Evolutionary conservation across 2,329 filamentous ascomycete genomes (phyloP), one percentile per base, ranked within the genome.

Genomic region (Curvularia eragrostidis): DNA sequence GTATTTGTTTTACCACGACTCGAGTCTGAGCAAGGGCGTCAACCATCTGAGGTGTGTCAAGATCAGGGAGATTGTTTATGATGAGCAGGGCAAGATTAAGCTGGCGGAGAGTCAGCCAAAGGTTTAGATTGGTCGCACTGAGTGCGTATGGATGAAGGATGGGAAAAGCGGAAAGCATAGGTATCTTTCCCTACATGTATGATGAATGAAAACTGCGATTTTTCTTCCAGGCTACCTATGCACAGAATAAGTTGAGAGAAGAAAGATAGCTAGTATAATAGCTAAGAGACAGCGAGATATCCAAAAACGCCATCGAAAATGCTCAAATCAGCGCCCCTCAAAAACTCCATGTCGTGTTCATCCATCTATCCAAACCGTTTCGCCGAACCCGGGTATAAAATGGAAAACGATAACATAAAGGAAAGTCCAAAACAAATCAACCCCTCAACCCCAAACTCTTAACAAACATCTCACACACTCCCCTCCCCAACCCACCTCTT

Each of bases 1-100:
- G 85, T 93, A 86, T 76, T 73, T 93, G 55, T 93, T 93, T 74
- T 87, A 92, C 73, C 90, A 93, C 71, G 90, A 93, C 77, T 87
- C 87, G 58, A 85, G 86, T 71, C 73, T 91, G 54, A 90, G 87
- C 52, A 81, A 82, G 15, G 89, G 89, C 0, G 85, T 90, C 51
- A 86, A 89, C 69, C 90, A 93, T 73, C 71, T 93, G 76, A 79
- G 90, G 58, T 87, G 84, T 63, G 89, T 92, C 38, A 91, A 92
- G 82, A 85, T 89, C 58, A 84, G 85, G 78, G 90, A 93, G 82
- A 87, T 93, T 59, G 86, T 88, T 39, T 91, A 92, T 73, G 86
- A 91, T 72, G 80, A 79, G 8, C 81, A 87, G 36, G 90, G 88
- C 0, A 85, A 81, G 68, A 90, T 91, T 58, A 71, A 74, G 39